phyloP scores from a whole-genome alignment of 306 rosid genomes.

The Malus sieversii region DNA sequence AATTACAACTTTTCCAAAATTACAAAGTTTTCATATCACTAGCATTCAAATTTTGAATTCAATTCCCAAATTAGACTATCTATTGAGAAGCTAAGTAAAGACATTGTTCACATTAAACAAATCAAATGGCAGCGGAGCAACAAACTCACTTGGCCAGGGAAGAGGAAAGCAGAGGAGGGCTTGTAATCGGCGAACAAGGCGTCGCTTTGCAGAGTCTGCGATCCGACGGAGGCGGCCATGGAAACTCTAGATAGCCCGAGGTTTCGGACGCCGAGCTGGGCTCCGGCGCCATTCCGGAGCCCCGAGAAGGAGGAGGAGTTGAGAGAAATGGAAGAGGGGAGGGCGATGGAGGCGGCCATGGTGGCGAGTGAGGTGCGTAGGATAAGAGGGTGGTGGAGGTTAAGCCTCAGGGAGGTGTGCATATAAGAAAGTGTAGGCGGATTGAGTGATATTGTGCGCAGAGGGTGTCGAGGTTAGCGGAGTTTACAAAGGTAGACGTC shows the following conservation, averaged over 20 bases:
- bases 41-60: not conserved
- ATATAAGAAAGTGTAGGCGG: not conserved
- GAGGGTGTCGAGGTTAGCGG: slow-evolving; percentile 35
- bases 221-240: slow-evolving; percentile 63
- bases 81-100: not conserved
- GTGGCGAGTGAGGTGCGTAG: slow-evolving; percentile 22
- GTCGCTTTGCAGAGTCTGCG: slow-evolving; percentile 42
- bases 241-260: slow-evolving; percentile 62
- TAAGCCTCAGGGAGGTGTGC: slow-evolving; percentile 1
- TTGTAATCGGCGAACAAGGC: slow-evolving; percentile 62
- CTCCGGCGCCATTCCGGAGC: slow-evolving; percentile 29
- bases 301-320: slow-evolving; percentile 17
- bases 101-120: not conserved
- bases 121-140: not conserved
- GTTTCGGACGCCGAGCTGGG: slow-evolving; percentile 11
- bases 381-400: slow-evolving; percentile 24
- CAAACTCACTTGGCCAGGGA: slow-evolving; percentile 79
- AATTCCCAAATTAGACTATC: not conserved
- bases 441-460: slow-evolving; percentile 8
- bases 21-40: not conserved
- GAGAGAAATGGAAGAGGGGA: slow-evolving; percentile 31
- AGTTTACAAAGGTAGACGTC: slow-evolving; percentile 39
- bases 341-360: slow-evolving; percentile 16
- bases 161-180: slow-evolving; percentile 67
- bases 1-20: not conserved